Evolutionary conservation across 192 early-diverging fungal species (phyloP).

Genomic region (Backusella mclennaniae): DNA sequence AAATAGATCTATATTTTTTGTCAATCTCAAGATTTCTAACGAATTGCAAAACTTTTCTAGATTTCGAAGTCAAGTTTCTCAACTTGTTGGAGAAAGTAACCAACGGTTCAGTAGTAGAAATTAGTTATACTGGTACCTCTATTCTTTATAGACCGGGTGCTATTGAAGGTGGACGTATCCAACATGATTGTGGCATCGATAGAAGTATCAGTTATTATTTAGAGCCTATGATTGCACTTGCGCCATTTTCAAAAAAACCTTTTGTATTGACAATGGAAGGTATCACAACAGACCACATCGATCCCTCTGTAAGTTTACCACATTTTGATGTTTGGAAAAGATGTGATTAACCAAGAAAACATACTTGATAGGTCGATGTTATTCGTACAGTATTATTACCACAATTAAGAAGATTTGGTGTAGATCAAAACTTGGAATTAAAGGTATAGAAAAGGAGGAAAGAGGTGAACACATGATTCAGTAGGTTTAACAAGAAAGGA

Average conservation of each 20-base stretch:
- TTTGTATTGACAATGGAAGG: slow-evolving; percentile 82
- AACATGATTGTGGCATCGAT: slow-evolving; percentile 83
- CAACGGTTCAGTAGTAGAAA: slow-evolving; percentile 91
- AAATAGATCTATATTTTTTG: not conserved
- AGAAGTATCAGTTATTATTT: slow-evolving; percentile 93
- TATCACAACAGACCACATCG: slow-evolving; percentile 92
- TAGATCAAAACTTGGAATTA: slow-evolving; percentile 81
- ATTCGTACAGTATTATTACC: slow-evolving; percentile 88
- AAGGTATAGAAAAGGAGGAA: slow-evolving; percentile 46
- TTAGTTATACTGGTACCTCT: slow-evolving; percentile 90
- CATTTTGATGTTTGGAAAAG: too few relatives aligned
- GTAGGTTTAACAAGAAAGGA: not conserved
- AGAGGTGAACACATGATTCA: not conserved
- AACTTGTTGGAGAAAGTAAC: slow-evolving; percentile 90
- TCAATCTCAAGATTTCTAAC: not conserved
- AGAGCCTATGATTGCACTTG: slow-evolving; percentile 87
- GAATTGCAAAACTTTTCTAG: slow-evolving; percentile 37
- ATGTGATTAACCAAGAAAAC: too few relatives aligned
- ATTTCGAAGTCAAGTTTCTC: slow-evolving; percentile 91
- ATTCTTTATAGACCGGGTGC: slow-evolving; percentile 86
- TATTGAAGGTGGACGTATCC: slow-evolving; percentile 82
- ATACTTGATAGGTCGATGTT: slow-evolving; percentile 66
- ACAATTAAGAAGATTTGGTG: slow-evolving; percentile 82
- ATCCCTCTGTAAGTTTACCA: slow-evolving; percentile 68
- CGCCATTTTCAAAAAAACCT: slow-evolving; percentile 90